Base-by-base conservation (phyloP, 2,329 filamentous ascomycete species). In the Didymella exigua region DNA sequence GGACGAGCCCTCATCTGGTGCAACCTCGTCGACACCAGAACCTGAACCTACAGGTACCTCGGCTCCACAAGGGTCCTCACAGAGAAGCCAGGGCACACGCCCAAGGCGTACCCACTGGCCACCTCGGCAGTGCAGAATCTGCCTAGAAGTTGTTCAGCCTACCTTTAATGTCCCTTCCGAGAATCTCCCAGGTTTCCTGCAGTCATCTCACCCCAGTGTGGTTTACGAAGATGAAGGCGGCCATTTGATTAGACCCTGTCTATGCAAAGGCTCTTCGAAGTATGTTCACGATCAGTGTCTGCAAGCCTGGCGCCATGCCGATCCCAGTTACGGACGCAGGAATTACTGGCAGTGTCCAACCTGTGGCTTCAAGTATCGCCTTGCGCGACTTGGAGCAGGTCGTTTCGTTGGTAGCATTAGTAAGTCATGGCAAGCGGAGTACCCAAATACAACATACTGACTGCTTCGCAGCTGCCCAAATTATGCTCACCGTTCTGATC, bases 201-300 rank as follows among this genome's bases (percentile, higher is more conserved):
- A 86, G 60, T 76, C 82, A 24, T 82, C 85, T 16, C 80, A 37
- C 37, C 52, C 52, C 19, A 49, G 81, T 44, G 85, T 89, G 40
- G 80, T 81, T 18, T 96, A 96, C 69, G 82, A 87, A 46, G 93
- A 90, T 21, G 85, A 89, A 58, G 89, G 88, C 60, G 83, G 89
- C 26, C 87, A 91, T 45, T 80, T 99, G 24, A 84, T 98, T 65
- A 89, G 89, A 49, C 95, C 95, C 30, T 99, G 95, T 81, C 87
- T 88, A 77, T 99, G 95, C 82, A 96, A 91, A 78, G 95, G 95
- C 47, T 91, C 90, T 33, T 90, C 93, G 65, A 90, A 90, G 77
- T 97, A 96, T 76, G 92, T 98, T 21, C 95, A 99, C 74, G 91
- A 97, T 75, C 89, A 87, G 26, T 99, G 95, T 70, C 81, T 99